A percentile compares a stretch with the other conserved stretches of the same genome.
These are phyloP conservation scores for Plasmodium chabaudi DNA, from an alignment of 169 alveolate genomes.

Conservation along the genomic window DNA sequence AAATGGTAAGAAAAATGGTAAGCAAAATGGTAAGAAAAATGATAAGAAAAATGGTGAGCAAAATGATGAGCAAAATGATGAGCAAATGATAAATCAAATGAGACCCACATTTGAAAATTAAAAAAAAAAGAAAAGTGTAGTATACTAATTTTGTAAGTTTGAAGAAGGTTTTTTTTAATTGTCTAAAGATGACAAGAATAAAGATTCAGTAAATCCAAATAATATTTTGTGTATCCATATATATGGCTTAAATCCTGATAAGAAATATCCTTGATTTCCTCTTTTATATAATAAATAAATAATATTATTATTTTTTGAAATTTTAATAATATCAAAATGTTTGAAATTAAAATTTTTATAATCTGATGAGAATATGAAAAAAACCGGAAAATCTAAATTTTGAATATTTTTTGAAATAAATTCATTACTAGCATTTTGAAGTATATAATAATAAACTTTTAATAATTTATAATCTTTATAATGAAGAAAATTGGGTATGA, in stretches of 20 bases:
- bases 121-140: too few species aligned
- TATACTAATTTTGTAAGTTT: neutral
- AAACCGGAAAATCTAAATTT: conserved; percentile 37
- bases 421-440: conserved; percentile 44
- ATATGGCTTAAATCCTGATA: conserved; percentile 63
- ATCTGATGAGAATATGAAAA: conserved; percentile 61
- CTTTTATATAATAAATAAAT: conserved; percentile 73
- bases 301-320: conserved; percentile 72
- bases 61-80: too few species aligned
- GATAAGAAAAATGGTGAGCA: too few species aligned
- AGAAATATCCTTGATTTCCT: conserved; percentile 69
- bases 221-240: conserved; percentile 67
- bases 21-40: too few species aligned
- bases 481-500: conserved; percentile 56
- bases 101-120: too few species aligned
- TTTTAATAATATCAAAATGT: conserved; percentile 68
- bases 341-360: conserved; percentile 70
- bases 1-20: too few species aligned
- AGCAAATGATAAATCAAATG: too few species aligned
- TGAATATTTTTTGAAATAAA: conserved; percentile 65
- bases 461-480: conserved; percentile 58
- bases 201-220: conserved; percentile 51
- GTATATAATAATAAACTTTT: conserved; percentile 41
- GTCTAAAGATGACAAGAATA: conserved; percentile 44
- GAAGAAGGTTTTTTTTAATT: neutral